Evolutionary conservation across 2,329 filamentous ascomycete species (phyloP), one percentile per base, ranked within the genome.

Genomic region (Colletotrichum sansevieriae): DNA sequence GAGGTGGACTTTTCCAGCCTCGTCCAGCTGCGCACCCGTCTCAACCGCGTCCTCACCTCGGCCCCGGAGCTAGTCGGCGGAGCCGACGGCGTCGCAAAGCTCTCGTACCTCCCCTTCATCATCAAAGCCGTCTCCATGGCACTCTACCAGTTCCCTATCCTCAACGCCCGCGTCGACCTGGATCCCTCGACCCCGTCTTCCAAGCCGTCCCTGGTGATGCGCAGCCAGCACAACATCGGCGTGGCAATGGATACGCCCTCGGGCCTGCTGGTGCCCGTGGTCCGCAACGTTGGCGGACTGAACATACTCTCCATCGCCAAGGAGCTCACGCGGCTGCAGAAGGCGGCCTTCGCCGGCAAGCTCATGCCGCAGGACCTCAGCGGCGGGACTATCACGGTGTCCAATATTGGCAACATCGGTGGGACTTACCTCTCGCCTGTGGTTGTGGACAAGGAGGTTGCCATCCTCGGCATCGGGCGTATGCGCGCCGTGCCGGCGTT

Each of bases 341-440:
- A 81, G 3, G 88, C 94, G 10, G 95, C 94, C 1, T 83, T 86
- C 13, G 84, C 87, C n/a, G 93, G 94, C 37, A 93, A 92, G 78
- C 86, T 99, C 4, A 84, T 88, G 1, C 87, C 90, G 2, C 84
- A 87, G 18, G 95, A 99, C 79, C 85, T 99, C 71, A 87, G 85
- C 41, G 94, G 94, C 60, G 94, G 94, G 15, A 98, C 96, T 1
- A 95, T 99, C 75, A 98, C 96, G 0, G 90, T 99, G 57, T 97
- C 94, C 74, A 99, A 99, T 78, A 97, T 99, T 74, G 96, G 96
- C 52, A 97, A 90, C 74, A 94, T 99, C 52, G 96, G 96, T 63
- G 96, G 96, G 33, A 96, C 93, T 1, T 97, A 97, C 74, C 90
- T 98, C 54, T 91, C 92, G 35, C 96, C 96, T 1, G 92, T 99